A percentile compares a stretch with the other conserved stretches of the same genome.
Evolutionary conservation across 192 early-diverging fungal genomes (phyloP).

Genomic region (Entomortierella lignicola): DNA sequence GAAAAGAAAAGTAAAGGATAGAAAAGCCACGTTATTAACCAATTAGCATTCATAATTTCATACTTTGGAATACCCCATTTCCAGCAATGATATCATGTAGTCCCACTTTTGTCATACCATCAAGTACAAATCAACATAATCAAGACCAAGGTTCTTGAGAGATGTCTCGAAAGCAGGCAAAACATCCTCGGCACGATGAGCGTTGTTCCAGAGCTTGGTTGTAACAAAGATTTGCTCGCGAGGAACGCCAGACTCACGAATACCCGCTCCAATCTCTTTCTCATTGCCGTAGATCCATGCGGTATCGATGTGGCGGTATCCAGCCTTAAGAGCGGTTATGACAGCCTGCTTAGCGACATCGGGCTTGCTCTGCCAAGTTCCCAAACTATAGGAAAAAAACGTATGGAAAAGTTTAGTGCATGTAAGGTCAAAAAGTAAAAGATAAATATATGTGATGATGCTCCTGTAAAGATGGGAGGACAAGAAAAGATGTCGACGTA

Average conservation of each 20-base stretch:
- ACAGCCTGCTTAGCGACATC: conserved; percentile 71
- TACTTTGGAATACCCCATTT: too few relatives aligned
- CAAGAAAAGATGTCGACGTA: conserved; percentile 9
- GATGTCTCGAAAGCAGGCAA: conserved; percentile 69
- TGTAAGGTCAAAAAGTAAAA: too few relatives aligned
- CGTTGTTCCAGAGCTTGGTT: conserved; percentile 75
- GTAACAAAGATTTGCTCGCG: conserved; percentile 84
- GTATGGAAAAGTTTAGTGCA: background rate
- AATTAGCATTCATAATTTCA: too few relatives aligned
- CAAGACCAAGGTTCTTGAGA: conserved; percentile 73
- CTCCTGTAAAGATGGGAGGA: background rate
- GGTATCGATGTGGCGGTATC: conserved; percentile 77
- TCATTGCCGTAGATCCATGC: conserved; percentile 79
- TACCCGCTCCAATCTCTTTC: conserved; percentile 78
- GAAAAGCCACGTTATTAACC: too few relatives aligned
- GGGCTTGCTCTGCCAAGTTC: conserved; percentile 67
- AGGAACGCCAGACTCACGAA: conserved; percentile 69
- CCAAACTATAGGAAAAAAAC: conserved; percentile 36
- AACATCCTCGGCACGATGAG: conserved; percentile 70
- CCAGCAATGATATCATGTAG: too few relatives aligned
- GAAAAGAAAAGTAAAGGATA: too few relatives aligned
- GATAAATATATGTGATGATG: too few relatives aligned
- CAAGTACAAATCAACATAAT: conserved; percentile 87
- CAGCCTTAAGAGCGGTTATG: conserved; percentile 69
- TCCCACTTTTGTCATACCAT: too few relatives aligned